These are phyloP conservation scores for Echeveria elegans DNA, from an alignment of 164 flowering plant species.

Conservation along the genomic window DNA sequence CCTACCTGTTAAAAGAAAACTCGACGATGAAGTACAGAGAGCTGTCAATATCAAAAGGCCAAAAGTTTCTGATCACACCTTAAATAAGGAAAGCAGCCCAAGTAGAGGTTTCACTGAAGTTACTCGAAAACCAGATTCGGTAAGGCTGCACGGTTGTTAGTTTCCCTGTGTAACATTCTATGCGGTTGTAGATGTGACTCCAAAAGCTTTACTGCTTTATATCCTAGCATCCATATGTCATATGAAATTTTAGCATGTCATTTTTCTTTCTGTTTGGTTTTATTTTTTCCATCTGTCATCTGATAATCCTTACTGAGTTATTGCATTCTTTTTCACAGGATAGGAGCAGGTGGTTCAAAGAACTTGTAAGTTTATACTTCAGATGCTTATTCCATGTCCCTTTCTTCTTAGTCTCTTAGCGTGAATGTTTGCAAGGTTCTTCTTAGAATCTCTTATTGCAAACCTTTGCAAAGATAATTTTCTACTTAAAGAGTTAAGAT, in stretches of 20 bases:
- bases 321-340: conserved; percentile 26
- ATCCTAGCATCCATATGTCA: no score
- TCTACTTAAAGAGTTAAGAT: no score
- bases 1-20: conserved; percentile 19
- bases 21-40: conserved; percentile 18
- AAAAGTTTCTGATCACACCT: conserved; percentile 13
- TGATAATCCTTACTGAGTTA: not conserved
- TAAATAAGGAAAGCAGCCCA: conserved; percentile 13
- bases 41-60: conserved; percentile 22
- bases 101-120: conserved; percentile 26
- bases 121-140: conserved; percentile 40
- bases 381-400: not conserved
- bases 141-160: conserved; percentile 27
- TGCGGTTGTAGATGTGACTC: no score
- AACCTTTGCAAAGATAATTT: not conserved
- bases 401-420: conserved; percentile 13
- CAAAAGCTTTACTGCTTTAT: no score
- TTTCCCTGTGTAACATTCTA: no score
- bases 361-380: conserved; percentile 44
- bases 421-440: no score
- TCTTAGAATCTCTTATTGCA: not conserved
- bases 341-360: conserved; percentile 53
- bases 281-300: not conserved
- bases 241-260: not conserved
- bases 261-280: not conserved